Evolutionary conservation across 768 basidiomycete species (phyloP).

Genomic region (Mycena belliarum): DNA sequence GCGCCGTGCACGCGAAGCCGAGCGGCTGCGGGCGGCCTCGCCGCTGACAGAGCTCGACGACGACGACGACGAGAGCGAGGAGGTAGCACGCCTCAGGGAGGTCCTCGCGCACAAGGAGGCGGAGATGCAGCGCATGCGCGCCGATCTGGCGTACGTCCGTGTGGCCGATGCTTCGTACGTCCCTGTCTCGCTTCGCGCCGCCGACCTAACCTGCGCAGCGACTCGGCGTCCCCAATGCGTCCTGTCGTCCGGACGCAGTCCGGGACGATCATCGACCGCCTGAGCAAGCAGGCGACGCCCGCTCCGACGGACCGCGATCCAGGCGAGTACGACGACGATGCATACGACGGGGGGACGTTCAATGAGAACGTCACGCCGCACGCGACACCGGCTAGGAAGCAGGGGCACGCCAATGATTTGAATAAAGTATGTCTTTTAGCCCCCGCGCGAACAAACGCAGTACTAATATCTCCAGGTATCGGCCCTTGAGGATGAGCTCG

Average conservation of each 20-base stretch:
- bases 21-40: conserved; percentile 28
- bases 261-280: conserved; percentile 46
- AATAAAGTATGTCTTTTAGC: conserved; percentile 1
- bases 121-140: conserved; percentile 30
- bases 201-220: background rate
- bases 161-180: conserved; percentile 7
- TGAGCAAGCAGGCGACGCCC: conserved; percentile 54
- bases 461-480: conserved; percentile 8
- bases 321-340: conserved; percentile 20
- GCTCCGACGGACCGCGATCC: conserved; percentile 38
- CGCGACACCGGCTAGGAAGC: conserved; percentile 12
- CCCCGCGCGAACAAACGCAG: background rate
- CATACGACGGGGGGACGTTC: conserved; percentile 21
- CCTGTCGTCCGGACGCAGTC: conserved; percentile 42
- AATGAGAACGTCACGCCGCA: conserved; percentile 16
- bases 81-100: conserved; percentile 27
- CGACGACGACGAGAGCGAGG: conserved; percentile 31
- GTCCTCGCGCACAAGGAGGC: conserved; percentile 27
- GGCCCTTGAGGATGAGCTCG: conserved; percentile 23
- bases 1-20: conserved; percentile 24
- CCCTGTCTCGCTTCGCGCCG: background rate
- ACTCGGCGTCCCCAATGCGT: background rate
- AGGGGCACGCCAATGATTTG: too few species aligned
- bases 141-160: conserved; percentile 23
- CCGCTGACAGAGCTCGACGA: conserved; percentile 37